Evolutionary conservation across 345 rosid genomes (phyloP), one percentile per base, ranked within the genome.

Genomic region (Populus nigra): DNA sequence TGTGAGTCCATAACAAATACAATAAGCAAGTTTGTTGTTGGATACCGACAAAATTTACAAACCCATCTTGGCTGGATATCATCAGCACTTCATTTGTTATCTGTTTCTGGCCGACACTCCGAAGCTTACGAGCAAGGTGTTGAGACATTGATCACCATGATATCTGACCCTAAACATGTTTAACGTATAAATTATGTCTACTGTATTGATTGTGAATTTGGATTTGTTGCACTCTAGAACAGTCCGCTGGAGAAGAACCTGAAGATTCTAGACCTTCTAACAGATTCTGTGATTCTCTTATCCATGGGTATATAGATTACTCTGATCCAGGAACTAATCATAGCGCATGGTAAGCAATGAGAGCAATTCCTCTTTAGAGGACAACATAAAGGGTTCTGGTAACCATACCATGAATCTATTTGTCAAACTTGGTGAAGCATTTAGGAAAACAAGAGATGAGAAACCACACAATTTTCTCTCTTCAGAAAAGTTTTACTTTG

Each of bases 401-500:
- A 85, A 85, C 75, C 81, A 87, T 39, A 63, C 83, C 29, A 67
- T 87, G 74, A 89, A 79, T 74, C 78, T 90, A 12, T 93, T 96
- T 63, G 65, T 96, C 23, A 93, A 91, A 73, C 85, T 96, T 63
- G 93, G 96, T 0, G 99, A 96, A 69, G 96, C 93, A 23, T 85
- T 96, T 23, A 71, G 93, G 41, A 92, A 93, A 79, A 88, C 96
- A 96, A 68, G 99, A 96, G 87, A 86, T 92, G 71, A 82, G 98
- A 45, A 96, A 96, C 88, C 83, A 82, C 55, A 92, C 97, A 17
- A 86, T 92, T 36, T 17, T 67, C 9, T 81, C 90, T 16, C 91
- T 93, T 2, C 83, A 85, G 73, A 88, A 63, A 72, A 82, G 93
- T 77, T 96, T 96, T 76, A 33, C 43, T 8, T 53, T 88, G 77